Evolutionary conservation across 192 early-diverging fungal species (phyloP).

Genomic region (Rhizophagus prolifer): DNA sequence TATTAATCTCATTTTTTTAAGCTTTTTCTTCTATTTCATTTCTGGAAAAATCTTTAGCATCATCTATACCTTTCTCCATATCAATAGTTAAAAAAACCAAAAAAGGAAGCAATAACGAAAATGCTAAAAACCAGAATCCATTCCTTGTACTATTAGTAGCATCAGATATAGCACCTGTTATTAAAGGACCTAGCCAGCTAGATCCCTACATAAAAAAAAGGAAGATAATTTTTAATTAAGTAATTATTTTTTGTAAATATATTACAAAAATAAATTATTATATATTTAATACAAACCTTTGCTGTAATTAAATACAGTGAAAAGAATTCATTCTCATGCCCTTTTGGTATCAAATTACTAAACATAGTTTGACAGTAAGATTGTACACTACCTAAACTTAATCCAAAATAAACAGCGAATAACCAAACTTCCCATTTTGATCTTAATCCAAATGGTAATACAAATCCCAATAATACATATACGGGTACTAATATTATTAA

Average conservation of each 20-base stretch:
- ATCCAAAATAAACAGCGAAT: slow-evolving; percentile 37
- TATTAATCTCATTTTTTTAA: neutral
- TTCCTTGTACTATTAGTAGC: slow-evolving; percentile 44
- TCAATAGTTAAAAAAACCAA: slow-evolving; percentile 42
- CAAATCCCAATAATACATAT: slow-evolving; percentile 52
- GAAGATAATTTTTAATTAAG: neutral
- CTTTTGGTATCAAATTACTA: slow-evolving; percentile 60
- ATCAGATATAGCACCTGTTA: slow-evolving; percentile 38
- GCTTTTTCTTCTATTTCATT: slow-evolving; percentile 27
- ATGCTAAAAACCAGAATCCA: slow-evolving; percentile 49
- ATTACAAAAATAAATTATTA: neutral
- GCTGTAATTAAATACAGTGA: slow-evolving; percentile 62
- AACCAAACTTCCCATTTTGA: slow-evolving; percentile 32
- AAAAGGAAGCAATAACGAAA: slow-evolving; percentile 42
- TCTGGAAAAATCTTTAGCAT: slow-evolving; percentile 36
- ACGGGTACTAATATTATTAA: slow-evolving; percentile 45
- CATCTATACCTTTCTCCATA: slow-evolving; percentile 50
- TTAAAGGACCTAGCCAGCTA: slow-evolving; percentile 48
- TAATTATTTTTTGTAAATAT: slow-evolving; percentile 14
- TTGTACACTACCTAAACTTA: slow-evolving; percentile 53
- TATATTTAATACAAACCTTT: slow-evolving; percentile 61
- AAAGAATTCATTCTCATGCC: slow-evolving; percentile 68
- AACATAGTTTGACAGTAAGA: slow-evolving; percentile 51
- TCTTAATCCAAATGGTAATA: slow-evolving; percentile 35
- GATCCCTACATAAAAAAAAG: slow-evolving; percentile 1